Evolutionary conservation across 345 rosid species (phyloP), one percentile per base, ranked within the genome.

Genomic region (Clarkia xantiana): DNA sequence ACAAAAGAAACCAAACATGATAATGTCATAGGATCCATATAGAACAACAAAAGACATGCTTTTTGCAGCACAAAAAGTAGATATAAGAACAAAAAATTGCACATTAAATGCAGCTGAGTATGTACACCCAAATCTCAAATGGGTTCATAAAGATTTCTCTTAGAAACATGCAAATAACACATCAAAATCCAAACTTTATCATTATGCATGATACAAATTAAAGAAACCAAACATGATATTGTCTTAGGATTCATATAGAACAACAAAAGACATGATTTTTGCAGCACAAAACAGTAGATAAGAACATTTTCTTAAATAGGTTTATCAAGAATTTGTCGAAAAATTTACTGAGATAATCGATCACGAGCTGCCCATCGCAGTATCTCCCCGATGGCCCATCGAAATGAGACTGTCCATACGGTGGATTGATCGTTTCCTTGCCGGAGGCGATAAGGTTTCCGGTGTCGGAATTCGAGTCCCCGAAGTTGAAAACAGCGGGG

Each of bases 391-490:
- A 75, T 3, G 94, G 86, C 17, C 25, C 63, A 9, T 53, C 50
- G 69, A 91, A 91, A 67, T 81, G 71, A 63, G 45, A 61, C 19
- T 76, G 61, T 8, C 98, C 96, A 60, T 86, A 56, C 0, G 98
- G 96, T 18, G 74, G 79, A 11, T 49, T 52, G 23, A 91, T 61
- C 67, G 19, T 70, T 54, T 81, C 88, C 29, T 81, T 67, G 16
- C 88, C 96, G 1, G 87, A 67, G 4, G 86, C 69, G 18, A 84
- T 68, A n/a, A 83, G 86, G 45, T 73, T 75, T 17, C 96, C 96
- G 0, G 98, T 76, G 47, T 91, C 98, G 2, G 96, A 86, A 63
- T 91, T 91, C 0, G 98, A 91, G 44, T 90, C 95, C 7, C 94
- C 97, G 51, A 90, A 83, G 83, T 90, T 86, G 73, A 83, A 81